Conservation (phyloP, 352 stramenopile species). For the Globisporangium nodosum region DNA sequence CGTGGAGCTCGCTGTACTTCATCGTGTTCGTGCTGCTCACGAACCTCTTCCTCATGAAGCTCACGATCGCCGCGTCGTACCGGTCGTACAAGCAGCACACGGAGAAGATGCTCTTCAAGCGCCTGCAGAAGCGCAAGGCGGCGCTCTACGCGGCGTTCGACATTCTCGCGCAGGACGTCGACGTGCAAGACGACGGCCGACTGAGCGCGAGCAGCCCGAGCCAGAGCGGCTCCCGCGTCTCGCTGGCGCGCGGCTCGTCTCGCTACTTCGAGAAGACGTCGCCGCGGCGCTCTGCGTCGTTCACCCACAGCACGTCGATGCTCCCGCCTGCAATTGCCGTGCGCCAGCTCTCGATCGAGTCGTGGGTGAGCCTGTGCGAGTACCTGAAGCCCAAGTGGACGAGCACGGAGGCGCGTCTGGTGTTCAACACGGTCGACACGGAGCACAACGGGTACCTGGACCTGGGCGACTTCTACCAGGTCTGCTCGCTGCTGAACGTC, state of each 20-base stretch:
- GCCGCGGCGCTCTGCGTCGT: slow-evolving; percentile 9
- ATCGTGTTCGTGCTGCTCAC: slow-evolving; percentile 75
- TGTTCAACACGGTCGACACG: slow-evolving; percentile 79
- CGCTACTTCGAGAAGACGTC: slow-evolving; percentile 41
- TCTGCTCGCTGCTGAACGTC: slow-evolving; percentile 71
- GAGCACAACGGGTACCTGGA: slow-evolving; percentile 57
- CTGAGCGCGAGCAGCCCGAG: not conserved
- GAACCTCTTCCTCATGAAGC: slow-evolving; percentile 78
- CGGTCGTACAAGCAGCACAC: slow-evolving; percentile 85
- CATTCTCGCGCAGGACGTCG: slow-evolving; percentile 56
- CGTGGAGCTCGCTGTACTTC: slow-evolving; percentile 81
- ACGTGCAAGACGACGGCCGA: slow-evolving; percentile 26
- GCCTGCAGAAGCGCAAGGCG: slow-evolving; percentile 78
- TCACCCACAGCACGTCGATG: slow-evolving; percentile 24
- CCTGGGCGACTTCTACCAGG: slow-evolving; percentile 69
- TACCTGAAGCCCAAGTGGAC: slow-evolving; percentile 77
- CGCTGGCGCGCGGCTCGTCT: slow-evolving; percentile 44
- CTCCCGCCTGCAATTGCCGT: slow-evolving; percentile 39
- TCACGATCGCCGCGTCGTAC: slow-evolving; percentile 82
- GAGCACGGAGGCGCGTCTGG: slow-evolving; percentile 55
- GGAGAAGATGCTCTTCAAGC: slow-evolving; percentile 82
- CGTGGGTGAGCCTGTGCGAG: slow-evolving; percentile 66
- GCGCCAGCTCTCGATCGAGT: slow-evolving; percentile 57
- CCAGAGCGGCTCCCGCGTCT: not conserved
- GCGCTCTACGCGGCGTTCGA: slow-evolving; percentile 74